Evolutionary conservation across 2,329 filamentous ascomycete species (phyloP).

Genomic region (Colletotrichum kahawae): DNA sequence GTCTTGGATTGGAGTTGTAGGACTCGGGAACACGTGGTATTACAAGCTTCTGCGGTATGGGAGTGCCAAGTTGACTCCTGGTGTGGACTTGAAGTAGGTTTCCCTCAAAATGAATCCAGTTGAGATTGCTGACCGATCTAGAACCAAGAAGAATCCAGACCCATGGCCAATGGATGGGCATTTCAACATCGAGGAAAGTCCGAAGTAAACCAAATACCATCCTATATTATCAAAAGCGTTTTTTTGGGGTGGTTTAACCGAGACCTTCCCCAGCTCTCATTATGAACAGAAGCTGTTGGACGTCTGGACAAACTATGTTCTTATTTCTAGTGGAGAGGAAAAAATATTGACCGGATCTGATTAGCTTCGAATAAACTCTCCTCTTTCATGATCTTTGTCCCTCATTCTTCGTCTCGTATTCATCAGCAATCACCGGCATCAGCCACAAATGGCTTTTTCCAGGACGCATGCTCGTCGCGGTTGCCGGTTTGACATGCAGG

Average conservation of each 20-base stretch:
- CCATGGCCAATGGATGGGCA: slow-evolving; percentile 26
- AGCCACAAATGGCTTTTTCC: neutral
- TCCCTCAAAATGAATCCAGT: rapidly evolving
- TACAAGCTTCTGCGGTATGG: slow-evolving; percentile 23
- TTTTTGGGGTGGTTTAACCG: neutral
- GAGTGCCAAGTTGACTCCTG: neutral
- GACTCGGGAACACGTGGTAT: slow-evolving; percentile 23
- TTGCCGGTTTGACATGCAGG: neutral
- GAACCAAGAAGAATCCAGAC: slow-evolving; percentile 13
- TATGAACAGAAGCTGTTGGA: neutral
- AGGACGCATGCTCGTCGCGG: neutral
- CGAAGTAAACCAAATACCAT: neutral
- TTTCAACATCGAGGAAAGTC: slow-evolving; percentile 4
- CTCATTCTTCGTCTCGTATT: neutral
- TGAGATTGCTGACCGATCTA: neutral
- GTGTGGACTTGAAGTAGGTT: slow-evolving; percentile 15
- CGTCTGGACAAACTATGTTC: neutral
- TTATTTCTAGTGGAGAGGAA: too few relatives aligned
- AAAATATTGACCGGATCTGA: neutral
- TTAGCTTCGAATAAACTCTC: neutral
- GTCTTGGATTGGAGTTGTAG: slow-evolving; percentile 13
- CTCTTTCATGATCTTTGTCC: neutral
- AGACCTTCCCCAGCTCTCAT: rapidly evolving
- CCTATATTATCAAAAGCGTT: neutral
- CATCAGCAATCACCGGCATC: neutral